Evolutionary conservation across 768 basidiomycete genomes (phyloP), one percentile per base, ranked within the genome.

Genomic region (Tylopilus balloui): DNA sequence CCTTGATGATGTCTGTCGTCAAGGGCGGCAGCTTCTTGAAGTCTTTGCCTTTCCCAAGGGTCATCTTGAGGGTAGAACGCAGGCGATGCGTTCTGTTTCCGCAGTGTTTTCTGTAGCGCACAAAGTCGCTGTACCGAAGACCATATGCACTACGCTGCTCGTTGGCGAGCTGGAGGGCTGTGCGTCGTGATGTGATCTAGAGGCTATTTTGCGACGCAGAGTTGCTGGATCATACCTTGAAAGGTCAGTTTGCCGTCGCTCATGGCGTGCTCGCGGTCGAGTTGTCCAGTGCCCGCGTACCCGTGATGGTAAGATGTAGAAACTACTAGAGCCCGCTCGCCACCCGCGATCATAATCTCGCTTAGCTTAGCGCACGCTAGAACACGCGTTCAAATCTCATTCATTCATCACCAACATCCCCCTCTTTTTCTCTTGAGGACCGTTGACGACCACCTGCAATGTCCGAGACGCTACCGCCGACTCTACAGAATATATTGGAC

Each of bases 401-500:
- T 51, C 46, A n/a, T 34, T 46, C 36, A 45, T 27, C 32, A 36
- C 40, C 37, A 35, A 32, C 35, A 45, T 14, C 19, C 11, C 36
- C 44, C 44, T 41, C 48, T 29, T 48, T 52, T 32, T 36, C 28
- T 47, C 27, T 47, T 54, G n/a, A 36, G 39, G 43, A 32, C 39
- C 19, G 36, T 46, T 46, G 37, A 57, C 56, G 48, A 54, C 40
- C 25, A 32, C 35, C 35, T 32, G 52, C 39, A 55, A 83, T 85
- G 82, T 63, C 78, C 31, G 75, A 83, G 48, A 73, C 77, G 2
- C 79, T 95, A 35, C 78, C 80, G 14, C 83, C 95, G 17, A 93
- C 92, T 15, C 81, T 99, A 8, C 92, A 96, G 74, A 97, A 96
- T 65, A 75, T 99, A 42, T 72, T 99, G 25, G 94, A 97, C 69